Conservation (phyloP, 2,329 filamentous ascomycete species). For the Setomelanomma holmii region DNA sequence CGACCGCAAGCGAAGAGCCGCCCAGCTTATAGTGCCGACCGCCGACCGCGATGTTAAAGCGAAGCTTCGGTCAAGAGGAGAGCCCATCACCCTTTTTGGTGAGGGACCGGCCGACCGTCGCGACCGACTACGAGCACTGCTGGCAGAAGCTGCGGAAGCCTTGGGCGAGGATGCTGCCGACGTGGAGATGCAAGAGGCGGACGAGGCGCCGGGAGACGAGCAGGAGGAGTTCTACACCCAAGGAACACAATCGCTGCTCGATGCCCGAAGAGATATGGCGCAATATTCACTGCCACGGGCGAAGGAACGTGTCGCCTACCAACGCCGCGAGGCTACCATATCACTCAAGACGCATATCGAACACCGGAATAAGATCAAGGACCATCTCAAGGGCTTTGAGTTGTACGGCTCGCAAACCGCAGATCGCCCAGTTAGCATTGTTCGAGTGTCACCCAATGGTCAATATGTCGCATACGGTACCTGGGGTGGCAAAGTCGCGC, state of each 20-base stretch:
- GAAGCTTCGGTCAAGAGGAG: constrained; percentile 74
- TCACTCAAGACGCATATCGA: constrained; percentile 89
- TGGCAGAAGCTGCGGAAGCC: constrained; percentile 75
- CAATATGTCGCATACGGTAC: constrained; percentile 87
- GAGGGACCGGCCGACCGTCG: constrained; percentile 86
- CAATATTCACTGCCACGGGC: constrained; percentile 84
- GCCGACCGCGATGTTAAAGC: constrained; percentile 87
- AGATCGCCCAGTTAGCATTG: constrained; percentile 89
- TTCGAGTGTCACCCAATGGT: constrained; percentile 86
- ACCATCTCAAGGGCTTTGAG: constrained; percentile 81
- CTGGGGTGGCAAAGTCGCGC: constrained; percentile 87
- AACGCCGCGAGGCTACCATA: constrained; percentile 82
- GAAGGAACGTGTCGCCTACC: constrained; percentile 75
- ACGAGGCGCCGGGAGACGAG: constrained; percentile 64
- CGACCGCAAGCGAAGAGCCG: constrained; percentile 86
- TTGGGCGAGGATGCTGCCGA: constrained; percentile 58
- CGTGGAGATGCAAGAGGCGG: constrained; percentile 59
- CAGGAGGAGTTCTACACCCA: constrained; percentile 92
- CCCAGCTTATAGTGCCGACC: constrained; percentile 89
- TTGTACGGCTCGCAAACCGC: constrained; percentile 93
- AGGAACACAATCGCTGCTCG: constrained; percentile 75
- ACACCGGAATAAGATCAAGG: constrained; percentile 87
- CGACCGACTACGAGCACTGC: constrained; percentile 82
- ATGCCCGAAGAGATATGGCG: constrained; percentile 80
- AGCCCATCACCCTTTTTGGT: constrained; percentile 93